phyloP scores from a whole-genome alignment of 805 yeast genomes.

The Ogataea nonfermentans region DNA sequence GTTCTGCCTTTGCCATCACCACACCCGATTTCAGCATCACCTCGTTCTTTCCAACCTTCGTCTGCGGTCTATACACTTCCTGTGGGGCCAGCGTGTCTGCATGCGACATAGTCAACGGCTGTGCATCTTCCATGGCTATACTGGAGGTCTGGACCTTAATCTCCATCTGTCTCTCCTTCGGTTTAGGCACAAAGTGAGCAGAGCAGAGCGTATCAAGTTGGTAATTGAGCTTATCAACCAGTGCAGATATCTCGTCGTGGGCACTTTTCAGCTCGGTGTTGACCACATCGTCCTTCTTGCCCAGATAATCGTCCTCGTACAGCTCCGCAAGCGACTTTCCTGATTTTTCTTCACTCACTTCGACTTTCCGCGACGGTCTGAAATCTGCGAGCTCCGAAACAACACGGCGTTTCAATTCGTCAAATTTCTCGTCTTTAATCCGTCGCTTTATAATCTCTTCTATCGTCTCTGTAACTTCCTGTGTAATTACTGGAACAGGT shows the following conservation, averaged over 20 bases:
- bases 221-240: conserved; percentile 61
- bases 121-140: conserved; percentile 93
- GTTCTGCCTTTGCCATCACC: conserved; percentile 76
- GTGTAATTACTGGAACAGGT: conserved; percentile 93
- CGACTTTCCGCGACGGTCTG: conserved; percentile 51
- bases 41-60: conserved; percentile 49
- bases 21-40: conserved; percentile 74
- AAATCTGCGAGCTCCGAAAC: conserved; percentile 65
- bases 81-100: conserved; percentile 89
- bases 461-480: conserved; percentile 77
- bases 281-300: conserved; percentile 37
- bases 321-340: conserved; percentile 85
- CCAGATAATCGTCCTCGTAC: conserved; percentile 78
- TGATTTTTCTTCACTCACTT: conserved; percentile 81
- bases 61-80: conserved; percentile 66
- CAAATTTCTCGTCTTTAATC: conserved; percentile 71
- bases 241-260: conserved; percentile 72
- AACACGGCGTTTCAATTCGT: conserved; percentile 76
- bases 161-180: conserved; percentile 73
- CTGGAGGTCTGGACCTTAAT: conserved; percentile 82
- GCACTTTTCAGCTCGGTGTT: conserved; percentile 66
- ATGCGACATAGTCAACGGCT: conserved; percentile 77
- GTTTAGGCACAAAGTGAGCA: conserved; percentile 93
- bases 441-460: conserved; percentile 89
- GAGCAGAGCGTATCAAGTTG: conserved; percentile 87